Evolutionary conservation across 305 asterid species (phyloP).

Genomic region (Fraxinus ornus): DNA sequence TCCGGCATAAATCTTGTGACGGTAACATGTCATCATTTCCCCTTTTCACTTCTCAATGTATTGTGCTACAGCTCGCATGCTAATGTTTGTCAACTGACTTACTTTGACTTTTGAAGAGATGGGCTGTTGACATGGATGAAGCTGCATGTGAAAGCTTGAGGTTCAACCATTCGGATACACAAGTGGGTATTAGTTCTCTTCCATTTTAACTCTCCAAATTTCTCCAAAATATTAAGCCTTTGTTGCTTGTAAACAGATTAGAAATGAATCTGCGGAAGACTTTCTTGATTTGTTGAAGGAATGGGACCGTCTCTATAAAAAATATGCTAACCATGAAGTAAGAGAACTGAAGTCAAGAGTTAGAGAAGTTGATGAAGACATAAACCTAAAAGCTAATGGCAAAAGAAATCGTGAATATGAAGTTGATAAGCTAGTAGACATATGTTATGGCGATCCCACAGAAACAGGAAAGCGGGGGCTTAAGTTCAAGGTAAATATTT

Average conservation of each 20-base stretch:
- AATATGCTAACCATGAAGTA: conserved; percentile 36
- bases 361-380: conserved; percentile 30
- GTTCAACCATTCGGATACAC: conserved; percentile 73
- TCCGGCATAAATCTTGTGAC: conserved; percentile 62
- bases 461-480: conserved; percentile 51
- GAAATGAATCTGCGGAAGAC: conserved; percentile 70
- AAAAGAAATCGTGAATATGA: conserved; percentile 49
- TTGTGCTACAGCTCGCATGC: conserved; percentile 12
- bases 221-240: conserved; percentile 21
- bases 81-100: conserved; percentile 24
- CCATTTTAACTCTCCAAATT: conserved; percentile 10
- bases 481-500: conserved; percentile 58
- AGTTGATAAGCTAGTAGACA: conserved; percentile 61
- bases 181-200: conserved; percentile 41
- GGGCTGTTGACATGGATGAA: conserved; percentile 74
- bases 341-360: conserved; percentile 30
- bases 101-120: conserved; percentile 48
- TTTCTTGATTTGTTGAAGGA: conserved; percentile 70
- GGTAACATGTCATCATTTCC: conserved; percentile 39
- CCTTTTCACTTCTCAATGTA: conserved; percentile 1
- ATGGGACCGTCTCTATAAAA: conserved; percentile 59
- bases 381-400: conserved; percentile 22
- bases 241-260: conserved; percentile 46
- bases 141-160: conserved; percentile 79
- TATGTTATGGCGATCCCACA: conserved; percentile 70